Base-by-base conservation (phyloP, 2,329 filamentous ascomycete species). In the Fusarium oxysporum region DNA sequence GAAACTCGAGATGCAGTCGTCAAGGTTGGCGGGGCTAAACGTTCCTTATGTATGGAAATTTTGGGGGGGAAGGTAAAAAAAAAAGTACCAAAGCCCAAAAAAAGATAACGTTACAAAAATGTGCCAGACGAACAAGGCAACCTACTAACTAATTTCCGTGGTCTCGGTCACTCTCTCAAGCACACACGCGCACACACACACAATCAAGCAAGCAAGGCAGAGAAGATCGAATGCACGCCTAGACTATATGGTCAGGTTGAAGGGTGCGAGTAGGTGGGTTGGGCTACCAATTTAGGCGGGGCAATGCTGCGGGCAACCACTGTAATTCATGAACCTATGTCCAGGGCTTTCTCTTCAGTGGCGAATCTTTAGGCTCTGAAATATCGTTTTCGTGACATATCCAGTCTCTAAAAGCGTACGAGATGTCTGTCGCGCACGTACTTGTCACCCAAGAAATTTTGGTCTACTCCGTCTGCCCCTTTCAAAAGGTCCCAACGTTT, bases 341-440 rank as follows among this genome's bases (percentile, higher is more conserved):
- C 33, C 33, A 37, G 58, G 60, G 62, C 60, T 68, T 28, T 28
- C 25, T 60, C 37, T 62, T 73, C 33, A 33, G 77, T 77, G 77
- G 75, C 77, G 64, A 78, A 78, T 78, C 71, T 70, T 33, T 50
- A 62, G 43, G 53, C 51, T 40, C 66, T 69, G 64, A 35, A 62
- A 47, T 54, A 63, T 61, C 65, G 23, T 65, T 66, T 66, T 71
- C 48, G 62, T 65, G 58, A 68, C 69, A 75, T 75, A 66, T 68
- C 73, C 51, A 60, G 40, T 51, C 62, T 68, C 51, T 62, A 64
- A 54, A 25, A 25, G 33, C 41, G 16, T n/a, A 37, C 17, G 30
- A 32, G 17, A 33, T 35, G n/a, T 21, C 38, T 17, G 28, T 23
- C 17, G 17, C 30, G 6, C 33, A 28, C 23, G 14, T 40, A 54